Evolutionary conservation across 139 green algal species (phyloP), one percentile per base, ranked within the genome.

Genomic region (Trebouxia sp.): DNA sequence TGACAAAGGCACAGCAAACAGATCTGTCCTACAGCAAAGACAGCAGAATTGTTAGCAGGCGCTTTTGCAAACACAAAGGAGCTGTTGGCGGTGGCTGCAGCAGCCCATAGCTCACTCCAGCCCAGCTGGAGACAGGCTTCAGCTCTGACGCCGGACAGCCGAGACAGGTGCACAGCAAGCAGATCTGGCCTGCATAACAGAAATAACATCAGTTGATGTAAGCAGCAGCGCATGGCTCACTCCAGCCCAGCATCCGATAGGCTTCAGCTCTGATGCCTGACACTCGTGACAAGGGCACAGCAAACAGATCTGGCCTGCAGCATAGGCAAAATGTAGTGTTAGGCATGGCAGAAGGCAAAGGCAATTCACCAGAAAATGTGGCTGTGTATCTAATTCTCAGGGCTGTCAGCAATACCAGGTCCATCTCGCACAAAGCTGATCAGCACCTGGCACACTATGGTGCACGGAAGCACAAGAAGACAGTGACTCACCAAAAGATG

Each of bases 401-500:
- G n/a, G n/a, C n/a, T n/a, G n/a, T n/a, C n/a, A n/a, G n/a, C n/a
- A n/a, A n/a, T n/a, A n/a, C n/a, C n/a, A n/a, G n/a, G n/a, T n/a
- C n/a, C n/a, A n/a, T n/a, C n/a, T n/a, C n/a, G n/a, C n/a, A n/a
- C n/a, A n/a, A n/a, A n/a, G n/a, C n/a, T n/a, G n/a, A n/a, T n/a
- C n/a, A n/a, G n/a, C n/a, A n/a, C n/a, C n/a, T n/a, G n/a, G n/a
- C n/a, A n/a, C n/a, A n/a, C n/a, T n/a, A n/a, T n/a, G n/a, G n/a
- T n/a, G n/a, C n/a, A n/a, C n/a, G n/a, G n/a, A n/a, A n/a, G n/a
- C n/a, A n/a, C n/a, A n/a, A n/a, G n/a, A n/a, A n/a, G n/a, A n/a
- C n/a, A n/a, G n/a, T n/a, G n/a, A 9, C 62, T 43, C 32, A 72
- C 77, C 80, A 90, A 53, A 90, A 86, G 26, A 90, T 82, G 53